These are phyloP conservation scores for Phytophthora tentaculata DNA, from an alignment of 352 stramenopile genomes.

Conservation along the genomic window DNA sequence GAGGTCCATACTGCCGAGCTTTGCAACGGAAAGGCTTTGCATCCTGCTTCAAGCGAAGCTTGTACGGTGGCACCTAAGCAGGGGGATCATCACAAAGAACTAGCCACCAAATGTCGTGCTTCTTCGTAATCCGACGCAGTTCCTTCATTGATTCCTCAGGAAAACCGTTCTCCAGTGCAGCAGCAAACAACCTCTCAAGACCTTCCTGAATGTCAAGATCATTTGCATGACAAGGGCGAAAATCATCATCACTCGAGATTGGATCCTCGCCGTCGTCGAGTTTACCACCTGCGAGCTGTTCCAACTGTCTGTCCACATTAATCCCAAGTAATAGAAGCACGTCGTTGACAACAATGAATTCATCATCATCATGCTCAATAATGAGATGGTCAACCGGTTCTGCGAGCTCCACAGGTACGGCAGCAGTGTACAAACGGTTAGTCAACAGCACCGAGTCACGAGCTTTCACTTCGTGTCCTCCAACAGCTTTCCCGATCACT, in stretches of 20 bases:
- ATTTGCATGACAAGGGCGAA: background rate
- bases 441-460: background rate
- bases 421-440: constrained; percentile 7
- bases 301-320: background rate
- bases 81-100: constrained; percentile 13
- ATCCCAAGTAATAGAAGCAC: constrained; percentile 10
- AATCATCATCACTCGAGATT: background rate
- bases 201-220: constrained; percentile 1
- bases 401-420: constrained; percentile 6
- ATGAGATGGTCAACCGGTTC: constrained; percentile 11
- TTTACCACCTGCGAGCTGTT: constrained; percentile 1
- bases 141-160: background rate
- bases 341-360: constrained; percentile 16
- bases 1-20: constrained; percentile 10
- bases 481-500: constrained; percentile 9
- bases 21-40: constrained; percentile 1
- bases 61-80: constrained; percentile 6
- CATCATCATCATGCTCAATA: constrained; percentile 14
- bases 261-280: background rate
- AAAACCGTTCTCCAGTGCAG: background rate
- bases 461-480: constrained; percentile 8
- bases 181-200: background rate
- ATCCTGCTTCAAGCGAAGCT: constrained; percentile 9
- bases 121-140: background rate
- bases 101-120: constrained; percentile 3